These are phyloP conservation scores for Ophiostoma australiae DNA, from an alignment of 2,329 filamentous ascomycete genomes.

Conservation along the genomic window DNA sequence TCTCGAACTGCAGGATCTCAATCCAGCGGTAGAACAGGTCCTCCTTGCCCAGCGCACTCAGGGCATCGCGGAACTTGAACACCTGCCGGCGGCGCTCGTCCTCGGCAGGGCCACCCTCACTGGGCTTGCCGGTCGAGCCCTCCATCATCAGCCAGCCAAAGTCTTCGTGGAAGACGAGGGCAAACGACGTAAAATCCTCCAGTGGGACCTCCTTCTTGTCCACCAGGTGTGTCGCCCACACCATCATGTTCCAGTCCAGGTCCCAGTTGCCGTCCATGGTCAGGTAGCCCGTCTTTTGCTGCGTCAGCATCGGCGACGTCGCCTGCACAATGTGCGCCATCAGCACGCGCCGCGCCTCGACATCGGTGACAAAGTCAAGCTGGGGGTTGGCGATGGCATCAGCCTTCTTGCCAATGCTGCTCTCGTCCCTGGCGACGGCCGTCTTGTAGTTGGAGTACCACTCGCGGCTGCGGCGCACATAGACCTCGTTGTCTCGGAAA, in stretches of 20 bases:
- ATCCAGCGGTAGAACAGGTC: constrained; percentile 89
- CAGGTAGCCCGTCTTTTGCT: constrained; percentile 79
- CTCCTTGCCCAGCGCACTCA: constrained; percentile 75
- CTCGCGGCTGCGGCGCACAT: constrained; percentile 69
- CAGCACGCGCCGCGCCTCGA: constrained; percentile 53
- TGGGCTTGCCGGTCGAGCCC: not conserved
- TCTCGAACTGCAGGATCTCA: constrained; percentile 85
- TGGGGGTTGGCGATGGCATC: constrained; percentile 35
- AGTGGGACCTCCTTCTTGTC: constrained; percentile 56
- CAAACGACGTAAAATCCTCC: constrained; percentile 65
- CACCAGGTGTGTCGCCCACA: constrained; percentile 64
- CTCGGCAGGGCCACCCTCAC: constrained; percentile 35
- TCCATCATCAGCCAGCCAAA: constrained; percentile 69
- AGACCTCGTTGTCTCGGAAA: constrained; percentile 73
- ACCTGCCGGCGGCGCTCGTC: constrained; percentile 68
- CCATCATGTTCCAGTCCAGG: constrained; percentile 78
- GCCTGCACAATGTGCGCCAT: constrained; percentile 61
- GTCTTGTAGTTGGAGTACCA: constrained; percentile 52
- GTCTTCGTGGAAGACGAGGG: constrained; percentile 63
- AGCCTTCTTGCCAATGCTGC: constrained; percentile 3
- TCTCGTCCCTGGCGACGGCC: constrained; percentile 5
- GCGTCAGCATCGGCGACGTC: constrained; percentile 60
- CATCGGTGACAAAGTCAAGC: constrained; percentile 47
- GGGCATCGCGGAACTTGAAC: constrained; percentile 70
- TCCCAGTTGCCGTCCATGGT: constrained; percentile 84